Conservation (phyloP, 345 rosid species). For the Gossypium anomalum region DNA sequence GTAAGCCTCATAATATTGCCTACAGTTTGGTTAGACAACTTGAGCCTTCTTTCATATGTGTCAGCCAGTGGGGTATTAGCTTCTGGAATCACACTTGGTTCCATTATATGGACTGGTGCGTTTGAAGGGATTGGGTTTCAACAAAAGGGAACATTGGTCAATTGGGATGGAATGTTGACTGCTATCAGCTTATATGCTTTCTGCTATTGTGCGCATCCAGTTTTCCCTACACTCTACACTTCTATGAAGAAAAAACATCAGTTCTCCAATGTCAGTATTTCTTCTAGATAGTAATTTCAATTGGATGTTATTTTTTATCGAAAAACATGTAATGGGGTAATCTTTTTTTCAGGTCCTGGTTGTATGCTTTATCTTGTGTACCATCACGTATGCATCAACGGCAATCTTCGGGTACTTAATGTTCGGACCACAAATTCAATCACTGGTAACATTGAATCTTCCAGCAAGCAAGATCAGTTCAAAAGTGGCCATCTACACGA, state of each 20-base stretch:
- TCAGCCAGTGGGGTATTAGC: constrained; percentile 90
- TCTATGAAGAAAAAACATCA: constrained; percentile 76
- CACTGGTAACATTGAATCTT: constrained; percentile 53
- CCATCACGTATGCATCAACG: constrained; percentile 35
- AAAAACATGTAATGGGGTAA: too few species aligned
- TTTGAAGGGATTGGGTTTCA: constrained; percentile 68
- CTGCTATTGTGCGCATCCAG: constrained; percentile 89
- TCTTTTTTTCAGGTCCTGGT: too few species aligned
- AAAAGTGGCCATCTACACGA: constrained; percentile 57
- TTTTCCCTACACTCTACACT: constrained; percentile 75
- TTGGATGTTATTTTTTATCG: too few species aligned
- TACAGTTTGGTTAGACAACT: constrained; percentile 66
- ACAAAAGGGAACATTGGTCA: constrained; percentile 39
- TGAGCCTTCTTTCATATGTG: constrained; percentile 74
- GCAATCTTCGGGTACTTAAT: constrained; percentile 52
- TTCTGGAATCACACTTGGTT: constrained; percentile 59
- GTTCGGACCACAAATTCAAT: constrained; percentile 42
- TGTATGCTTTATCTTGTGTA: too few species aligned
- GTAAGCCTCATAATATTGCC: constrained; percentile 74
- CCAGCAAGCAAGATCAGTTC: constrained; percentile 41
- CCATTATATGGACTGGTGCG: constrained; percentile 70
- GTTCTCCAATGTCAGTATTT: constrained; percentile 61
- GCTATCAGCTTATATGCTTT: constrained; percentile 80
- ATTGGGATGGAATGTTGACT: constrained; percentile 55
- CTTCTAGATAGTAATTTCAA: too few species aligned